A percentile compares a stretch with the other conserved stretches of the same genome.
These are phyloP conservation scores for Basipetospora chlamydospora DNA, from an alignment of 2,329 filamentous ascomycete genomes.

Conservation along the genomic window DNA sequence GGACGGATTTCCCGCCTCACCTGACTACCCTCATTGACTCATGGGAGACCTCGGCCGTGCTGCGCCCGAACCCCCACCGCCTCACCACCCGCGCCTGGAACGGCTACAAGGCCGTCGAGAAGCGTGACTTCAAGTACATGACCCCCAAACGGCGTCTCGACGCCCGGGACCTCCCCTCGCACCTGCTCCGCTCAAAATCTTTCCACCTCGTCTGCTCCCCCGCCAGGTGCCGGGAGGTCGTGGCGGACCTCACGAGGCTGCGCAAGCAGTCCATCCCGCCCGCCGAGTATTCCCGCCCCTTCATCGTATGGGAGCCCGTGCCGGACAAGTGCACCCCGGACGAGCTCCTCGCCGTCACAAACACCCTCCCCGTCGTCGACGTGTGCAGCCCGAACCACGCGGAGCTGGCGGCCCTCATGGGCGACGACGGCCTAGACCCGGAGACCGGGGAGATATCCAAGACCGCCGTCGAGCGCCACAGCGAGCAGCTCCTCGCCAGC, in stretches of 20 bases:
- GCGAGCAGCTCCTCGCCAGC: constrained; percentile 46
- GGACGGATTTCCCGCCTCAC: constrained; percentile 66
- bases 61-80: constrained; percentile 50
- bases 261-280: constrained; percentile 25
- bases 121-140: constrained; percentile 68
- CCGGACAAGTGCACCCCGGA: constrained; percentile 72
- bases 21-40: constrained; percentile 49
- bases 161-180: constrained; percentile 50
- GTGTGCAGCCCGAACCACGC: constrained; percentile 69
- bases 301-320: constrained; percentile 92
- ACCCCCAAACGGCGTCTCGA: constrained; percentile 77
- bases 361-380: constrained; percentile 45
- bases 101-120: constrained; percentile 61
- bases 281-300: constrained; percentile 36
- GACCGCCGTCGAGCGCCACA: constrained; percentile 39
- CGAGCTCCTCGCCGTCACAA: constrained; percentile 49
- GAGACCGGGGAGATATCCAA: constrained; percentile 38
- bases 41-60: constrained; percentile 62
- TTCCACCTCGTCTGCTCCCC: constrained; percentile 86
- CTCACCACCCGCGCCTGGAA: constrained; percentile 89
- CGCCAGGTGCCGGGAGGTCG: constrained; percentile 58
- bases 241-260: constrained; percentile 52
- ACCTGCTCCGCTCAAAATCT: constrained; percentile 55
- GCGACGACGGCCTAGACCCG: constrained; percentile 38
- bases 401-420: constrained; percentile 80